phyloP scores from a whole-genome alignment of 139 green algal species.

The Chloropicon primus region DNA sequence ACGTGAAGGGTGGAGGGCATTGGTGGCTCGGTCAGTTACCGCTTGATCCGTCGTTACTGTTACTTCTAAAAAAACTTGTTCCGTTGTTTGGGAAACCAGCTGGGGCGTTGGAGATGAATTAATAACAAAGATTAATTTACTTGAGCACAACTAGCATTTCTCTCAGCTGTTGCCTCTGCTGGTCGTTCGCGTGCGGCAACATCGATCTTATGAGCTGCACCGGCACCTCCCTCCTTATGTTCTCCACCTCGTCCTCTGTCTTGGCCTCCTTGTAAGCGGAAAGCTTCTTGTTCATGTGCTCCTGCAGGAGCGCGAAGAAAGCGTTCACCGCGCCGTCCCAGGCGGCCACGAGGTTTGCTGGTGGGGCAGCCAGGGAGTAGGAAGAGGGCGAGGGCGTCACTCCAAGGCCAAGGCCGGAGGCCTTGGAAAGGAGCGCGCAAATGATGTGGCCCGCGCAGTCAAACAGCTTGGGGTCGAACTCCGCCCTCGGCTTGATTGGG shows the following conservation, averaged over 20 bases:
- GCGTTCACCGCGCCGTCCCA: background rate
- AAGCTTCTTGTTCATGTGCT: background rate
- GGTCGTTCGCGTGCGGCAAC: background rate
- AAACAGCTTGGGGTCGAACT: background rate
- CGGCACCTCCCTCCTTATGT: background rate
- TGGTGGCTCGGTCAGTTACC: too few relatives aligned
- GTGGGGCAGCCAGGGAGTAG: background rate
- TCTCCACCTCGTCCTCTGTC: background rate
- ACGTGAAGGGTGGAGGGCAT: too few relatives aligned
- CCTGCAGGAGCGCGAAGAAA: background rate
- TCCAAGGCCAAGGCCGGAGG: background rate
- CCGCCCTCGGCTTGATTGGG: background rate
- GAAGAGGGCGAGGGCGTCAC: background rate
- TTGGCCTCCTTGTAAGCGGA: background rate
- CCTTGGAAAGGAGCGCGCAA: background rate
- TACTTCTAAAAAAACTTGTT: too few relatives aligned
- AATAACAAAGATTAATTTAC: background rate
- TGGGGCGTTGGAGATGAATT: background rate
- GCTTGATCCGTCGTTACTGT: too few relatives aligned
- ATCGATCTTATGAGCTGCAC: background rate
- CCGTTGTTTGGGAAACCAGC: too few relatives aligned
- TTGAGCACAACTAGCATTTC: background rate
- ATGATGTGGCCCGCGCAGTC: background rate
- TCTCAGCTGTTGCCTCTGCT: background rate
- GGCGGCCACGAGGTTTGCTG: background rate